Base-by-base conservation (phyloP, 1,284 basidiomycete genomes). In the Grifola frondosa region DNA sequence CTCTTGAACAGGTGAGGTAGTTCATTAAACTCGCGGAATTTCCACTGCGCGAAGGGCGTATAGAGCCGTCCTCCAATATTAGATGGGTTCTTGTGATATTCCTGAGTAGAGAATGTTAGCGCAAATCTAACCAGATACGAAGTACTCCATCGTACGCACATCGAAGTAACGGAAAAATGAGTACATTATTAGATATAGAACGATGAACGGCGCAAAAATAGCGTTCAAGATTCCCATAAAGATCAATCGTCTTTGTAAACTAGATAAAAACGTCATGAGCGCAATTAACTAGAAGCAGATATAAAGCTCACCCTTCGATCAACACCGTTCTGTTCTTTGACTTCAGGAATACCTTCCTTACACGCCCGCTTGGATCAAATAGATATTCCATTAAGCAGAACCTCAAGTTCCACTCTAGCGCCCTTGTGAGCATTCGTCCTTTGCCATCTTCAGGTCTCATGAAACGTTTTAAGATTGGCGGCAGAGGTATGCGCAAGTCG, bases 141-240 rank as follows among this genome's bases (percentile, higher is more conserved):
- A n/a, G n/a, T n/a, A n/a, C n/a, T n/a, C n/a, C n/a, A n/a, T n/a
- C n/a, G 8, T 21, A 60, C 78, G 42, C 39, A 91, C 93, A 74
- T 98, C 96, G 56, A 99, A 99, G 66, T 99, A 99, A 12, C 95
- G 90, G 75, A 99, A 99, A 78, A 99, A 99, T 1, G 94, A 98
- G 65, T 97, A 99, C 80, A 97, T 88, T 32, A 97, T 67, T 32
- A 97, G 78, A 66, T 98, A 99, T n/a, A 95, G 70, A 25, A 99
- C 90, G 57, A 99, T 98, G 68, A 98, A 96, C 0, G 97, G 97
- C 2, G 91, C 92, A 59, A 98, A 94, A 12, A 96, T 80, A 2
- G 90, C 91, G 57, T 99, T 99, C 46, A 98, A 66, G 38, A 96
- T 80, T 13, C 92, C 96, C 89, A 98, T 96, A 64, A 99, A 96